These are phyloP conservation scores for Rheum nobile DNA, from an alignment of 148 eudicot genomes.

Conservation along the genomic window DNA sequence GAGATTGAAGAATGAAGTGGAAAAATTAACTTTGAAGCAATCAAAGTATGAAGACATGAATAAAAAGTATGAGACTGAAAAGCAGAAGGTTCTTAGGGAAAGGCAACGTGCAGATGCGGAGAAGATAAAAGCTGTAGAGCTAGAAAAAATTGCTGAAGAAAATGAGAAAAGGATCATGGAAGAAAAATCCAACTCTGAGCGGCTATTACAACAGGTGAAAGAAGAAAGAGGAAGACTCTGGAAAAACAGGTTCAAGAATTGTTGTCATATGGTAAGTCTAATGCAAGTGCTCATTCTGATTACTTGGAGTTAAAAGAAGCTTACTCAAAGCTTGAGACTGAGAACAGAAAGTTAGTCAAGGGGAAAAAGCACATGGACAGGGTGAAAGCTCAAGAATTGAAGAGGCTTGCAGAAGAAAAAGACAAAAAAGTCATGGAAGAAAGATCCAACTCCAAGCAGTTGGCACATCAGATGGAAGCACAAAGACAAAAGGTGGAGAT, in stretches of 20 bases:
- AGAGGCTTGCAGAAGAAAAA: conserved; percentile 22
- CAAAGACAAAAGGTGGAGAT: conserved; percentile 18
- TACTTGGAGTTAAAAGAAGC: conserved; percentile 14
- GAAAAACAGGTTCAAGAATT: conserved; percentile 17
- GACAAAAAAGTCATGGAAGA: conserved; percentile 22
- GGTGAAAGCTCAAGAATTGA: conserved; percentile 7
- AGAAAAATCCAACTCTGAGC: conserved; percentile 20
- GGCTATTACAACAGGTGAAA: conserved; percentile 12
- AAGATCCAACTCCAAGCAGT: conserved; percentile 14
- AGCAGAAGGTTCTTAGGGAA: conserved; percentile 16
- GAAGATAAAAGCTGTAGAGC: conserved; percentile 15
- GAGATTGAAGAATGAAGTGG: conserved; percentile 32
- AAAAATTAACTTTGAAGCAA: conserved; percentile 22
- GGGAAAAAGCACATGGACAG: conserved; percentile 2
- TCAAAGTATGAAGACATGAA: conserved; percentile 33
- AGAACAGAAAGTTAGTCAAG: conserved; percentile 13
- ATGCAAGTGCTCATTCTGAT: neutral
- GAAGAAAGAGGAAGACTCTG: conserved; percentile 18
- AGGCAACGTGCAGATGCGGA: conserved; percentile 21
- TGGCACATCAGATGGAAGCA: conserved; percentile 16
- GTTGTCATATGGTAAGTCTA: conserved; percentile 4
- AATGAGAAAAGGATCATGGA: conserved; percentile 19
- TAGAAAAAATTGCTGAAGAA: conserved; percentile 22
- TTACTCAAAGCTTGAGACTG: conserved; percentile 16
- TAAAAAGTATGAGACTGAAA: conserved; percentile 36